phyloP scores from a whole-genome alignment of 768 basidiomycete genomes.

The Tubosaeta sp. region DNA sequence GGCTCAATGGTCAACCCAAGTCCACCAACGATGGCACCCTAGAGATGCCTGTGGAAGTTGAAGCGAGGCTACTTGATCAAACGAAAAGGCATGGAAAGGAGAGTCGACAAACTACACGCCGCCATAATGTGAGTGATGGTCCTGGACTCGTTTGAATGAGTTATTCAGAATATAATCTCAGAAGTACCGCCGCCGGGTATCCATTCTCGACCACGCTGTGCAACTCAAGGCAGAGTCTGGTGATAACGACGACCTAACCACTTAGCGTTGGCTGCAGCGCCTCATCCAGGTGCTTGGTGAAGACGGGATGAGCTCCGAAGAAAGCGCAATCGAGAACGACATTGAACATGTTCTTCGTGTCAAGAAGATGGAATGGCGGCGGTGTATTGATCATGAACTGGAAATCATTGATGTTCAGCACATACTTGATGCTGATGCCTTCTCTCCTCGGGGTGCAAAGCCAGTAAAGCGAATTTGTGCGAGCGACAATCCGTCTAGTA shows the following conservation, averaged over 20 bases:
- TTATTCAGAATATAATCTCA: background rate
- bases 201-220: background rate
- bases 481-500: no score
- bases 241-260: background rate
- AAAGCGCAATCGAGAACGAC: conserved; percentile 6
- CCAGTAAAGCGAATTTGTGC: background rate
- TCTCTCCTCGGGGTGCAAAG: background rate
- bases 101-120: no score
- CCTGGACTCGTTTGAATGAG: no score
- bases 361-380: conserved; percentile 6
- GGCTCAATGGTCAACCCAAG: no score
- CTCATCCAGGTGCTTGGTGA: conserved; percentile 6
- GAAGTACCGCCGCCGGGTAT: background rate
- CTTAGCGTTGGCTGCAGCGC: conserved; percentile 6
- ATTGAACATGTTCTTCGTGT: conserved; percentile 1
- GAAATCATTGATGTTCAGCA: conserved; percentile 3
- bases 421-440: conserved; percentile 3
- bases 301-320: conserved; percentile 13
- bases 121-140: no score
- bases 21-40: no score
- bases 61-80: no score
- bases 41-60: no score
- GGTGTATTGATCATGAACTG: conserved; percentile 1
- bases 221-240: background rate
- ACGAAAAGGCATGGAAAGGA: no score